phyloP scores from a whole-genome alignment of 23 red algal genomes.

The Agarophyton chilense region DNA sequence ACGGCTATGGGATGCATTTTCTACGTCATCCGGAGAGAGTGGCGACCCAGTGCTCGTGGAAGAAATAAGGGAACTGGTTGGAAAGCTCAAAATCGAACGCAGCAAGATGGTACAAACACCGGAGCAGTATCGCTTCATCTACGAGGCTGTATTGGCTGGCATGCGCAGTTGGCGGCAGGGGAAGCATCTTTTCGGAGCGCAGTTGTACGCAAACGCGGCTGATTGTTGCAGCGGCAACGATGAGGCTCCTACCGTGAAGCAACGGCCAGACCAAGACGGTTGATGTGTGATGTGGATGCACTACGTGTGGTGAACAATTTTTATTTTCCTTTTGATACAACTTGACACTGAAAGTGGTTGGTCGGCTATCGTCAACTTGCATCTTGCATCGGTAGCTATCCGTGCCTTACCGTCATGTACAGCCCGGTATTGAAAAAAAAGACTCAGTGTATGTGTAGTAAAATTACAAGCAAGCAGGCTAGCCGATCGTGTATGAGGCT shows the following conservation, averaged over 20 bases:
- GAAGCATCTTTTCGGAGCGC: constrained; percentile 1
- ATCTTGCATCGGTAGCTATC: constrained; percentile 8
- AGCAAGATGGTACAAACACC: constrained; percentile 92
- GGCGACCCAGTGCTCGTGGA: constrained; percentile 46
- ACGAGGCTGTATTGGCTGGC: constrained; percentile 63
- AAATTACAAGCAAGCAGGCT: not conserved
- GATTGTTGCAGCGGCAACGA: not conserved
- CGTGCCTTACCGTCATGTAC: not conserved
- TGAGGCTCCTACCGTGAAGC: not conserved
- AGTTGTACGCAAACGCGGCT: not conserved
- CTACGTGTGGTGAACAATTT: not conserved
- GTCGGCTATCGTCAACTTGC: not conserved
- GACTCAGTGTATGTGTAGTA: not conserved
- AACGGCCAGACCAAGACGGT: constrained; percentile 16
- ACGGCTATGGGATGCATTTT: constrained; percentile 47
- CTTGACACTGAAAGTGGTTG: not conserved
- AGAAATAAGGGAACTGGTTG: constrained; percentile 67
- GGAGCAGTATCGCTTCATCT: constrained; percentile 86
- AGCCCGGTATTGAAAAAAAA: not conserved
- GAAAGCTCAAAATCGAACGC: constrained; percentile 71
- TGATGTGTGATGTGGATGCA: not conserved
- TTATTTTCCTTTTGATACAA: constrained; percentile 21
- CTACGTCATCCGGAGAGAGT: not conserved
- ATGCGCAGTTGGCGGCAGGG: constrained; percentile 50
- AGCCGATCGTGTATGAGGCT: not conserved